These are phyloP conservation scores for Colletotrichum sp. DNA, from an alignment of 2,329 filamentous ascomycete genomes.

Conservation along the genomic window DNA sequence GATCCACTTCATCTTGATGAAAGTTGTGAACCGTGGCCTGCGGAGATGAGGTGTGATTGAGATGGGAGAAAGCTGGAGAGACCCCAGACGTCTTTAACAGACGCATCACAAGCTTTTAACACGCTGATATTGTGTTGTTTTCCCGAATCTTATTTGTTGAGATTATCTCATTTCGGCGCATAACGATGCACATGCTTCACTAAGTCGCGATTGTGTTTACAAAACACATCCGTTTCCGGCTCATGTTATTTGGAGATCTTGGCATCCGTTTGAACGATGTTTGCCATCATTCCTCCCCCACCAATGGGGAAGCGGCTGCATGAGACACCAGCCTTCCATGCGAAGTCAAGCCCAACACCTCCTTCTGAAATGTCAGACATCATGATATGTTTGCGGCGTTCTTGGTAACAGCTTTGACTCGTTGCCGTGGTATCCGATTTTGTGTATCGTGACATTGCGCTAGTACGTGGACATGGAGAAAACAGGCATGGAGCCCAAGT, in stretches of 20 bases:
- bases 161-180: not conserved
- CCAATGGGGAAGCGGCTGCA: not conserved
- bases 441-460: not conserved
- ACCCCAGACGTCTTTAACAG: not conserved
- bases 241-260: not conserved
- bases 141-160: not conserved
- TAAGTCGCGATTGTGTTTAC: not conserved
- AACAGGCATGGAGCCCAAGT: not conserved
- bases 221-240: not conserved
- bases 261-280: not conserved
- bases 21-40: too few species aligned
- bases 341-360: not conserved
- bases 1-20: conserved; percentile 7
- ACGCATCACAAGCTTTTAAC: not conserved
- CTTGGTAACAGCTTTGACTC: not conserved
- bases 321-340: not conserved
- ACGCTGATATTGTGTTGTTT: not conserved
- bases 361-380: not conserved
- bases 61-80: not conserved
- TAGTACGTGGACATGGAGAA: not conserved
- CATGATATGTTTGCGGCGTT: not conserved
- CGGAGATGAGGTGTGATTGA: not conserved
- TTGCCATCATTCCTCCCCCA: not conserved
- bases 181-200: not conserved
- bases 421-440: not conserved